A percentile compares a stretch with the other conserved stretches of the same genome.
phyloP scores from a whole-genome alignment of 768 basidiomycete genomes.

The Wakefieldia striispora region DNA sequence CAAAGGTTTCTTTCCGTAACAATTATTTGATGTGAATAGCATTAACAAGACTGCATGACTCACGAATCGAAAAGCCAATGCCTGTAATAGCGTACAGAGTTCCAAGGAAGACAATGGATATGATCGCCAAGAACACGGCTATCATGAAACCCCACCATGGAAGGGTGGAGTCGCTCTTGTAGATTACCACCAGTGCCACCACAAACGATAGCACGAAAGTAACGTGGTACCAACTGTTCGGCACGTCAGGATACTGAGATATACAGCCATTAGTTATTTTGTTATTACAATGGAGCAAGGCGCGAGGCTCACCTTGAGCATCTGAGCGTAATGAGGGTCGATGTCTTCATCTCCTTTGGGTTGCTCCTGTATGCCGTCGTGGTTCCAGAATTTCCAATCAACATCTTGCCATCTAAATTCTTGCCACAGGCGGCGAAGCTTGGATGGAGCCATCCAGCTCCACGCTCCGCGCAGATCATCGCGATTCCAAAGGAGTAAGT shows the following conservation, averaged over 20 bases:
- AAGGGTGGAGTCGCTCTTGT: conserved; percentile 50
- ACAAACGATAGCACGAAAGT: conserved; percentile 33
- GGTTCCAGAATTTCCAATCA: conserved; percentile 38
- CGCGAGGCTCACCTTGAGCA: conserved; percentile 36
- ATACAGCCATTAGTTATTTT: neutral
- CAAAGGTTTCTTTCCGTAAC: conserved; percentile 22
- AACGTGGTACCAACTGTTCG: conserved; percentile 33
- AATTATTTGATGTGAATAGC: neutral
- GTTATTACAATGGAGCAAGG: conserved; percentile 15
- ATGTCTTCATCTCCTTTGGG: conserved; percentile 39
- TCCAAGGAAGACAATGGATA: conserved; percentile 52
- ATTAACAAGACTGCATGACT: conserved; percentile 2
- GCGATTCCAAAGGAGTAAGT: conserved; percentile 52
- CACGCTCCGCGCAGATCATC: conserved; percentile 47
- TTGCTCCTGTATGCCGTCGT: conserved; percentile 17
- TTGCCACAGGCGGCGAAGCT: conserved; percentile 23
- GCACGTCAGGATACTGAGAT: conserved; percentile 33
- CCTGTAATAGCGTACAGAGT: conserved; percentile 54
- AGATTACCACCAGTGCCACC: conserved; percentile 53
- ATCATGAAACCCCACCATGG: conserved; percentile 61
- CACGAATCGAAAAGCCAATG: conserved; percentile 17
- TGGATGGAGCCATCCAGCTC: conserved; percentile 42
- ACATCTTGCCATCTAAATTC: conserved; percentile 28
- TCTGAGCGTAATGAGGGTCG: conserved; percentile 55
- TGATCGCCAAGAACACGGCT: conserved; percentile 45